Evolutionary conservation across 441 rosid species (phyloP).

Genomic region (Jatropha multifida): DNA sequence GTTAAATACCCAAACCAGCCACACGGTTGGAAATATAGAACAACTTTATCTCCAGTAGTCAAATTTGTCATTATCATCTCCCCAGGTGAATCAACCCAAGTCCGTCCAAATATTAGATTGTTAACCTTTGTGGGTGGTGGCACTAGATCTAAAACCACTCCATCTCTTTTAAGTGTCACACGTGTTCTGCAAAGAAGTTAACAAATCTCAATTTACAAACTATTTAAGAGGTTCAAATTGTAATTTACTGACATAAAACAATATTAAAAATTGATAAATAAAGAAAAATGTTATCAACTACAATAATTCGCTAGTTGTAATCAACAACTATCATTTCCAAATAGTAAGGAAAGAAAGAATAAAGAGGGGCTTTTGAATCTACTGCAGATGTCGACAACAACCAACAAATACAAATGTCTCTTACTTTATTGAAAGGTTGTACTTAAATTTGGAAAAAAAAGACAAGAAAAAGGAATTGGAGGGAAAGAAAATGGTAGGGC

Average conservation of each 20-base stretch:
- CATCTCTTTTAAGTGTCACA: conserved; percentile 86
- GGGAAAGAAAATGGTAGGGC: not conserved
- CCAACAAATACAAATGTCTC: not conserved
- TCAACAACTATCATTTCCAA: not conserved
- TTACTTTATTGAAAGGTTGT: not conserved
- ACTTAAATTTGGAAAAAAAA: not conserved
- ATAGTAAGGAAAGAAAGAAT: not conserved
- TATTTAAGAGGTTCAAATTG: not conserved
- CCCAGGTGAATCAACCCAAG: conserved; percentile 95
- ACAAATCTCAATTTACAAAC: not conserved
- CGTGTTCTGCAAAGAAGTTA: conserved; percentile 59
- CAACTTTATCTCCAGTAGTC: conserved; percentile 93
- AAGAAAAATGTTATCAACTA: not conserved
- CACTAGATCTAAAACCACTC: conserved; percentile 84
- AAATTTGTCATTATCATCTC: conserved; percentile 93
- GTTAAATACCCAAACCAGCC: conserved; percentile 92
- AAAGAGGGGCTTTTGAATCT: not conserved
- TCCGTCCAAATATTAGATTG: conserved; percentile 97
- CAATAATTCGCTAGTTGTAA: not conserved
- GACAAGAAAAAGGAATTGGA: not conserved
- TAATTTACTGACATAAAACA: not conserved
- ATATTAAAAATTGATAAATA: not conserved
- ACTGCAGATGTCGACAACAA: not conserved
- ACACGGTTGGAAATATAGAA: conserved; percentile 93
- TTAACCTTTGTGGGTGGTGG: conserved; percentile 94